Percentiles rank a stretch among this genome's conserved stretches.
phyloP scores from a whole-genome alignment of 345 rosid genomes.

The Abelmoschus esculentus region DNA sequence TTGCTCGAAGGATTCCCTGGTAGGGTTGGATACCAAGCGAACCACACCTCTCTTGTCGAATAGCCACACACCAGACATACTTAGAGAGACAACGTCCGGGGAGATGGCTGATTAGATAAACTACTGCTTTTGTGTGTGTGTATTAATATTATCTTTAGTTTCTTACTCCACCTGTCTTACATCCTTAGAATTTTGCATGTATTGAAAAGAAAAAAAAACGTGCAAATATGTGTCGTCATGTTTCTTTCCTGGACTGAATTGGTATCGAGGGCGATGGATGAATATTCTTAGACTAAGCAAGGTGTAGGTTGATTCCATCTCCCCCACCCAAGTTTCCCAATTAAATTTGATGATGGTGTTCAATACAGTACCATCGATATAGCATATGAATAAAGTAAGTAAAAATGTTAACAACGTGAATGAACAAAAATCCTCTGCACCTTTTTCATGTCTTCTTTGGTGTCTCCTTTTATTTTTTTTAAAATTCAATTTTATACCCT shows the following conservation, averaged over 20 bases:
- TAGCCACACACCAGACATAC: conserved; percentile 25
- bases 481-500: too few relatives aligned
- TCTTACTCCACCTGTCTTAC: too few relatives aligned
- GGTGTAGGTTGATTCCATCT: neutral
- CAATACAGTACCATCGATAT: neutral
- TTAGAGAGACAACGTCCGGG: too few relatives aligned
- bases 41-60: conserved; percentile 20
- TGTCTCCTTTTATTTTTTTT: too few relatives aligned
- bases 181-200: neutral
- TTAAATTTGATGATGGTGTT: too few relatives aligned
- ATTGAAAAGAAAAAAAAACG: neutral
- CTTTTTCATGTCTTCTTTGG: too few relatives aligned
- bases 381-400: neutral
- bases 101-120: too few relatives aligned
- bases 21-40: conserved; percentile 43
- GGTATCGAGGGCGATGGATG: neutral
- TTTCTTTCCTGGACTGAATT: neutral
- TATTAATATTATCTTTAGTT: too few relatives aligned
- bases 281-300: neutral
- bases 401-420: too few relatives aligned
- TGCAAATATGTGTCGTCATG: neutral
- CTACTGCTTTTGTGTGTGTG: too few relatives aligned
- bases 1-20: conserved; percentile 55
- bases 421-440: too few relatives aligned
- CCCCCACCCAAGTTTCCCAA: neutral